Conservation (phyloP, 2,329 filamentous ascomycete genomes). For the Arthrobotrys entomopaga region DNA sequence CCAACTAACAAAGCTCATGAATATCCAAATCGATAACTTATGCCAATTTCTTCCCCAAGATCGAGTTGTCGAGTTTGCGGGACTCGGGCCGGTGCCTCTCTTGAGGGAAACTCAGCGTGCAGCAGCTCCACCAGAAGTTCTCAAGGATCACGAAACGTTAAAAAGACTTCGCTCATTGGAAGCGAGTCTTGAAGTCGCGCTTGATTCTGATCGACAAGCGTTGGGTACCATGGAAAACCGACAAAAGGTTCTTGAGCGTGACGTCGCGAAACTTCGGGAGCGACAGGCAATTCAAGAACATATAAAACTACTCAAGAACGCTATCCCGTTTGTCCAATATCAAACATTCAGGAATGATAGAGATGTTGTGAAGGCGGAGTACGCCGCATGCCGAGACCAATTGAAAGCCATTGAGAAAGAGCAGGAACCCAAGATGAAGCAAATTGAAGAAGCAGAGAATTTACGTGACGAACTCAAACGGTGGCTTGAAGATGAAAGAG, state of each 20-base stretch:
- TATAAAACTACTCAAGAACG: constrained; percentile 73
- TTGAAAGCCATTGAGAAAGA: constrained; percentile 71
- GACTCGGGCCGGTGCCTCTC: constrained; percentile 80
- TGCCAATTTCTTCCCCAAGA: constrained; percentile 98
- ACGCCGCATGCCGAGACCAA: constrained; percentile 68
- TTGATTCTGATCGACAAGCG: constrained; percentile 61
- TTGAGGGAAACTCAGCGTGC: constrained; percentile 87
- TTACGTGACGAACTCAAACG: constrained; percentile 67
- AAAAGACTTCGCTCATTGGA: constrained; percentile 76
- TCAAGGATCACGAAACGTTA: constrained; percentile 78
- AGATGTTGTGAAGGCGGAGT: constrained; percentile 68
- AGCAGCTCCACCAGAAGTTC: constrained; percentile 82
- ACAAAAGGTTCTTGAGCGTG: constrained; percentile 78
- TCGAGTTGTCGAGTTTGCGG: constrained; percentile 92
- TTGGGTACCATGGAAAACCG: constrained; percentile 70
- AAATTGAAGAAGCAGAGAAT: constrained; percentile 74
- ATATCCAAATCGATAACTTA: constrained; percentile 96
- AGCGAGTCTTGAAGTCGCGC: constrained; percentile 71
- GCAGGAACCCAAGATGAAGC: constrained; percentile 73
- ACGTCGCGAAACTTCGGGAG: constrained; percentile 84
- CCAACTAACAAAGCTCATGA: constrained; percentile 74
- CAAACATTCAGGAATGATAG: constrained; percentile 67
- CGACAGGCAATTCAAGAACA: constrained; percentile 74
- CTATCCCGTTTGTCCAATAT: constrained; percentile 74
- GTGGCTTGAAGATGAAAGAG: constrained; percentile 67